Evolutionary conservation across 139 green algal species (phyloP).

Genomic region (Pycnococcus provasolii): DNA sequence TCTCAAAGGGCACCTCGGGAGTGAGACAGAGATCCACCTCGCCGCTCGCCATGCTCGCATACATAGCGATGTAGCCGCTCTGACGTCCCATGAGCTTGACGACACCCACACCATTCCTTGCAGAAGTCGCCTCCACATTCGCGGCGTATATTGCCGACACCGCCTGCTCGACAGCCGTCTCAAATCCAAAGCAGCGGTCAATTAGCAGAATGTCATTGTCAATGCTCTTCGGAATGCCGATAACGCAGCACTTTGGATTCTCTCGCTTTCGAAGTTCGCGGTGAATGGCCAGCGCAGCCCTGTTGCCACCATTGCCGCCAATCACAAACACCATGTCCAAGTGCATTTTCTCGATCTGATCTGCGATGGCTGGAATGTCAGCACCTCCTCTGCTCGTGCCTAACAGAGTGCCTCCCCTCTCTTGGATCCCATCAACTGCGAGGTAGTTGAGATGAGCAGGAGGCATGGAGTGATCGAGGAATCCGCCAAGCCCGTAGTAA

Average conservation of each 20-base stretch:
- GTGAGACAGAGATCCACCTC: constrained; percentile 78
- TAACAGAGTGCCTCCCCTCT: constrained; percentile 90
- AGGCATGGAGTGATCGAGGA: neutral
- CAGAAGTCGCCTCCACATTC: constrained; percentile 79
- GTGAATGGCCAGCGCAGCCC: constrained; percentile 43
- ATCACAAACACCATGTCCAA: constrained; percentile 95
- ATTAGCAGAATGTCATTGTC: constrained; percentile 94
- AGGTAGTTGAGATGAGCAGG: no score
- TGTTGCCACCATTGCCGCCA: constrained; percentile 76
- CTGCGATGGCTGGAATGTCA: constrained; percentile 91
- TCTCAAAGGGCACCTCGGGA: constrained; percentile 79
- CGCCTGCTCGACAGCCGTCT: constrained; percentile 93
- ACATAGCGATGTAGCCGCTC: constrained; percentile 93
- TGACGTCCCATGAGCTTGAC: constrained; percentile 97
- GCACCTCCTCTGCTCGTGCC: constrained; percentile 83
- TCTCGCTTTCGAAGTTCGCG: constrained; percentile 11
- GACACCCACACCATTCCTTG: constrained; percentile 71
- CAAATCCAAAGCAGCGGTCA: constrained; percentile 58
- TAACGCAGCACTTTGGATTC: constrained; percentile 26
- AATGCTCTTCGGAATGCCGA: constrained; percentile 83
- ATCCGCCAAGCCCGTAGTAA: constrained; percentile 10
- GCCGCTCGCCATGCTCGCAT: constrained; percentile 74
- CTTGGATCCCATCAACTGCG: constrained; percentile 69
- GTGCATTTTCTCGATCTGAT: constrained; percentile 85
- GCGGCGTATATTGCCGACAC: constrained; percentile 81